phyloP scores from a whole-genome alignment of 2,329 filamentous ascomycete species.

The Venturia oleaginea region DNA sequence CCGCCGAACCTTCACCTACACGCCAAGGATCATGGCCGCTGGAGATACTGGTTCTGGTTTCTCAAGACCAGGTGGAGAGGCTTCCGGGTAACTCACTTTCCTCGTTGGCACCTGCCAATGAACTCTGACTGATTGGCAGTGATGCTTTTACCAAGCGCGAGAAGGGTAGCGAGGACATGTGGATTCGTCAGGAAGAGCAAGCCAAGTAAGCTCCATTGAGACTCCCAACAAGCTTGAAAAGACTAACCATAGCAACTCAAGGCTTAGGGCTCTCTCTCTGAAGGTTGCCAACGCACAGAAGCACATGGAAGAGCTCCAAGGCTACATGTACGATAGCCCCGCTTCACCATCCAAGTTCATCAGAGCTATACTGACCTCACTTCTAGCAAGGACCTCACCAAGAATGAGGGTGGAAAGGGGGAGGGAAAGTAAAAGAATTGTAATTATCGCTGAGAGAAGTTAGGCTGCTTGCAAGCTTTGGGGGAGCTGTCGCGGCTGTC shows the following conservation, averaged over 20 bases:
- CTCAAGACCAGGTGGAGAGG: slow-evolving; percentile 29
- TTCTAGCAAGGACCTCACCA: not conserved
- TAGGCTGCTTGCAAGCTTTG: not conserved
- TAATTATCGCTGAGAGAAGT: no score
- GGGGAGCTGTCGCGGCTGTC: not conserved
- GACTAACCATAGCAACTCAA: not conserved
- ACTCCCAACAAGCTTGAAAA: slow-evolving; percentile 11
- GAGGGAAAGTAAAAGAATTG: not conserved
- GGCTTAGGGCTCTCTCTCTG: not conserved
- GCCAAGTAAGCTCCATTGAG: slow-evolving; percentile 51
- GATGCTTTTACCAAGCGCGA: slow-evolving; percentile 92
- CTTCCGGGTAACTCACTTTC: slow-evolving; percentile 24
- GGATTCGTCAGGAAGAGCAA: slow-evolving; percentile 79
- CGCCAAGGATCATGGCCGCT: slow-evolving; percentile 33
- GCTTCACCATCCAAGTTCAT: not conserved
- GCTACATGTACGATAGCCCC: slow-evolving; percentile 1
- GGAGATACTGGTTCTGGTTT: slow-evolving; percentile 31
- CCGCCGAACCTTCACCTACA: slow-evolving; percentile 33
- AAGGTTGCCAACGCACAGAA: slow-evolving; percentile 8
- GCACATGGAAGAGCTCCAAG: slow-evolving; percentile 12
- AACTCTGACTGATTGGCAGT: slow-evolving; percentile 36
- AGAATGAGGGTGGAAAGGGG: not conserved
- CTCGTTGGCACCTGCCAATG: not conserved
- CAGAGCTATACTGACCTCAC: slow-evolving; percentile 1
- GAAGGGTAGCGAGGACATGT: slow-evolving; percentile 73